Percentiles rank a stretch among this genome's conserved stretches.
Conservation (phyloP, 2,329 filamentous ascomycete genomes). For the Apiospora saccharicola region DNA sequence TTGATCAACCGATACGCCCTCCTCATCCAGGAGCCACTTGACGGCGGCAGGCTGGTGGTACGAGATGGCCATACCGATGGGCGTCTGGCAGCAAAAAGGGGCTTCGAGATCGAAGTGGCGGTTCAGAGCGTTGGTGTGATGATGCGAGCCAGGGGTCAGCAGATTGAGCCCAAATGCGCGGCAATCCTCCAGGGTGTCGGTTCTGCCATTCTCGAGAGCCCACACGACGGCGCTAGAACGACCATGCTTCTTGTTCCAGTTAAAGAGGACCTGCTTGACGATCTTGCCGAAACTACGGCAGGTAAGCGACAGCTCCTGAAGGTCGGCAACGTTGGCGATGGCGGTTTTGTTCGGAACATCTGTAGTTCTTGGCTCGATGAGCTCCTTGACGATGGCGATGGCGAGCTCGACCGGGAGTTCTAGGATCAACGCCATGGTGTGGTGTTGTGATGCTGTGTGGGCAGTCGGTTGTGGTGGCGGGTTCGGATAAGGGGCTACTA, state of each 20-base stretch:
- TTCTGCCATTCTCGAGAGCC: neutral
- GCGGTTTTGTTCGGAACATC: neutral
- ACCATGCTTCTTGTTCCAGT: neutral
- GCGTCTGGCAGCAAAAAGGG: neutral
- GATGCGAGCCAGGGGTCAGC: neutral
- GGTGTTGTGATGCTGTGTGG: neutral
- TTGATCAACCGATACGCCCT: neutral
- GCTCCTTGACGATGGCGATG: neutral
- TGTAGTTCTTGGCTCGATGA: neutral
- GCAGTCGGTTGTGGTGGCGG: neutral
- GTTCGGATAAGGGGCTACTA: neutral
- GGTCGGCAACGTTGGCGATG: neutral
- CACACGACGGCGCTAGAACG: neutral
- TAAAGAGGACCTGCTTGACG: neutral
- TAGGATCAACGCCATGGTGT: neutral
- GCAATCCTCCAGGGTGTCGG: neutral
- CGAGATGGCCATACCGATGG: neutral
- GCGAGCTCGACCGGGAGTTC: neutral
- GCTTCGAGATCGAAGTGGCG: neutral
- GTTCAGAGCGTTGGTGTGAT: neutral
- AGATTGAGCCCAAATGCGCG: neutral
- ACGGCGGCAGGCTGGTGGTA: neutral
- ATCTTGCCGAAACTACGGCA: neutral
- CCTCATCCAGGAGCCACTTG: neutral
- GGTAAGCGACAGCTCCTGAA: neutral